These are phyloP conservation scores for Golovinomyces cichoracearum DNA, from an alignment of 2,329 filamentous ascomycete species.

Conservation along the genomic window DNA sequence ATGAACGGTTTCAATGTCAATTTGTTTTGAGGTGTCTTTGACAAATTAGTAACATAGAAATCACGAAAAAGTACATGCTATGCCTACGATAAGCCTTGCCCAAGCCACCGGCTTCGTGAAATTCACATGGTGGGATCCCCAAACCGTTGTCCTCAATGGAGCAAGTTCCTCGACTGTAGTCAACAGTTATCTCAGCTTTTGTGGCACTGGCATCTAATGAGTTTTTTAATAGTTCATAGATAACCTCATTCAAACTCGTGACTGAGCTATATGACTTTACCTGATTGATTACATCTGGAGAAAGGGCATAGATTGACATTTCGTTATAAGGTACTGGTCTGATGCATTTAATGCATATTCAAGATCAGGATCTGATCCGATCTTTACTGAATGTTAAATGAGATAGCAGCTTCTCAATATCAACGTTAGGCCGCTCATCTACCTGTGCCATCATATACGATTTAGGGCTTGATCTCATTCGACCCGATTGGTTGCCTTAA, in stretches of 20 bases:
- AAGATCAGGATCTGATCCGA: no score
- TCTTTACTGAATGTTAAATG: no score
- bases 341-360: no score
- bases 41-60: no score
- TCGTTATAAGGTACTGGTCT: no score
- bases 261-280: constrained; percentile 69
- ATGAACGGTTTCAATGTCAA: constrained; percentile 23
- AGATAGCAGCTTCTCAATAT: no score
- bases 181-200: constrained; percentile 42
- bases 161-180: constrained; percentile 53
- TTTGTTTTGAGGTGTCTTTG: constrained; percentile 61
- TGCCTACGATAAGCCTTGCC: constrained; percentile 45
- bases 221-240: constrained; percentile 54
- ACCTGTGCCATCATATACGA: no score
- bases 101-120: constrained; percentile 41
- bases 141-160: constrained; percentile 59
- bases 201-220: constrained; percentile 54
- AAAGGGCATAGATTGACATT: constrained; percentile 40
- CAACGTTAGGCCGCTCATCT: no score
- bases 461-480: no score
- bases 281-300: constrained; percentile 44
- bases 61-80: background rate
- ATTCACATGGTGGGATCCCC: constrained; percentile 52
- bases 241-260: constrained; percentile 43
- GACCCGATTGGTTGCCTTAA: no score